phyloP scores from a whole-genome alignment of 805 yeast genomes.

The Saccharomycopsis olivae region DNA sequence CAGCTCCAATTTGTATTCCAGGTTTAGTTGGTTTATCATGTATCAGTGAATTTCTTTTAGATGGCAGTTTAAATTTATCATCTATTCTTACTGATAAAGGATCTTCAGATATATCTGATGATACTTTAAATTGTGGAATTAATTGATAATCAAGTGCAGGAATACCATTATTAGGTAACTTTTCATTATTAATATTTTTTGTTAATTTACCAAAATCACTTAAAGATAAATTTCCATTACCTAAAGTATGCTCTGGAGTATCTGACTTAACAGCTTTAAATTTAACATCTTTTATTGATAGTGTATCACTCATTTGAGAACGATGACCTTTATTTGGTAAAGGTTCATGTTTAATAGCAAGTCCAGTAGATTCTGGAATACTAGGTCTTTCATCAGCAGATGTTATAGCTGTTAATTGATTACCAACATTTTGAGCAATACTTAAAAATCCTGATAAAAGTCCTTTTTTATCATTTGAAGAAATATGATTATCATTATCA shows the following conservation, averaged over 20 bases:
- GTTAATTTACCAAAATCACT: conserved; percentile 7
- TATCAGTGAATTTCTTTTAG: background rate
- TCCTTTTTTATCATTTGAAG: conserved; percentile 5
- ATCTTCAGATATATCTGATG: background rate
- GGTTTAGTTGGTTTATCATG: background rate
- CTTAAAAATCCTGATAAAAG: conserved; percentile 13
- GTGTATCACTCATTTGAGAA: background rate
- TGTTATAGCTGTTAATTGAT: conserved; percentile 12
- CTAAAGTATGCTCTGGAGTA: conserved; percentile 9
- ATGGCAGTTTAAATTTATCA: background rate
- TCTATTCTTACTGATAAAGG: background rate
- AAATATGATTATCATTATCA: background rate
- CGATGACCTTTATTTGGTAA: background rate
- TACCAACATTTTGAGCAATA: conserved; percentile 14
- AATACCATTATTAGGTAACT: background rate
- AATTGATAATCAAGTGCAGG: too few relatives aligned
- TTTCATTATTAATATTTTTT: background rate
- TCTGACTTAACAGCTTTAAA: conserved; percentile 7
- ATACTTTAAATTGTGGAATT: too few relatives aligned
- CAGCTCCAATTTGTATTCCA: background rate
- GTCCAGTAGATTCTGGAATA: background rate
- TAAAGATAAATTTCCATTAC: conserved; percentile 15
- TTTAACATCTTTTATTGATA: conserved; percentile 9
- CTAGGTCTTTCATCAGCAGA: conserved; percentile 3
- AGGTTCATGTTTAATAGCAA: too few relatives aligned